Evolutionary conservation across 2,329 filamentous ascomycete genomes (phyloP), one percentile per base, ranked within the genome.

Genomic region (Dactylellina leptospora): DNA sequence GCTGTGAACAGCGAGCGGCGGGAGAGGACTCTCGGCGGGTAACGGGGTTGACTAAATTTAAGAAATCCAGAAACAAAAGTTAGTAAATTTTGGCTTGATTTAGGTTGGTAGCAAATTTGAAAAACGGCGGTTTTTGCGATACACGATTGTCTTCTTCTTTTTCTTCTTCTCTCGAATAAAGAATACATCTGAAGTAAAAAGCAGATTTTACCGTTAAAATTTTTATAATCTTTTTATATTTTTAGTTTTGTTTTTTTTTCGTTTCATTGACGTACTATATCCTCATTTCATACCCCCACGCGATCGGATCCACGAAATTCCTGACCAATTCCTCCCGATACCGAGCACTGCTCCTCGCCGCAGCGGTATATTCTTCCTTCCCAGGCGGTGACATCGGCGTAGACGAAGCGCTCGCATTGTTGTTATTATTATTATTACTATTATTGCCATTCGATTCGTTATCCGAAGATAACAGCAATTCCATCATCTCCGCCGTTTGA

Each of bases 261-360:
- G 8, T 40, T 23, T 4, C 5, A 18, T 25, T n/a, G 18, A 48
- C 68, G 42, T 55, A 73, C 68, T 64, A 73, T 64, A 73, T 61
- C 36, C 68, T 38, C 68, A 66, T 66, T 30, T 73, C 68, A 23
- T 48, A 66, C 20, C 59, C 59, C 59, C 53, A 73, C 16, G 53
- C 53, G 4, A 71, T 44, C 3, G 68, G 68, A 40, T 73, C 68
- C 13, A 73, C 60, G 8, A 73, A 66, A 13, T 59, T 38, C 10
- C 60, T 47, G 16, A 73, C 25, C 47, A 66, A 20, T 22, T 73
- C 68, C 47, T 73, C 68, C 18, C 61, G 59, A 47, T 62, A 64
- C 30, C 61, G 55, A 3, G 68, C 59, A n/a, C 36, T 36, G 22
- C 20, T 66, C 18, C 68, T 59, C 3, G 63, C 63, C 25, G 47